phyloP scores from a whole-genome alignment of 192 early-diverging fungal genomes.

The Diversispora eburnea region DNA sequence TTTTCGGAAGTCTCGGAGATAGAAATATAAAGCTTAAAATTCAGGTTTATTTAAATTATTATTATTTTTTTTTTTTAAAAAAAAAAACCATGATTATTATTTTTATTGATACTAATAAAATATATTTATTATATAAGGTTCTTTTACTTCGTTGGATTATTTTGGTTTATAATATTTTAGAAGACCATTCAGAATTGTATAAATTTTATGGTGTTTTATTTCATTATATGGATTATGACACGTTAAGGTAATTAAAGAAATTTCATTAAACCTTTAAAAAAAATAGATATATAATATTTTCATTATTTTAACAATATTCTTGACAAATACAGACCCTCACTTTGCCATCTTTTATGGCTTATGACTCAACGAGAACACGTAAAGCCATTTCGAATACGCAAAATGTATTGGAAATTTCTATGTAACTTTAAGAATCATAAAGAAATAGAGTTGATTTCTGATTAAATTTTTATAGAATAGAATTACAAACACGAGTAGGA shows the following conservation, averaged over 20 bases:
- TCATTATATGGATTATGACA: slow-evolving; percentile 47
- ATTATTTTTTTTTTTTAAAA: background rate
- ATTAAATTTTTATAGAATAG: slow-evolving; percentile 32
- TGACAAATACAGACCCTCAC: slow-evolving; percentile 32
- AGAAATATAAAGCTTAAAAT: slow-evolving; percentile 23
- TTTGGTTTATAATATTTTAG: slow-evolving; percentile 45
- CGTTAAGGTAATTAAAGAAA: slow-evolving; percentile 34
- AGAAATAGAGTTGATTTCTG: too few species aligned
- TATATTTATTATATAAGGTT: slow-evolving; percentile 27
- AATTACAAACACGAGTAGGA: slow-evolving; percentile 35
- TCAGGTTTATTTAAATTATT: slow-evolving; percentile 34
- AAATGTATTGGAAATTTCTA: slow-evolving; percentile 35
- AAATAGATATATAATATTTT: background rate
- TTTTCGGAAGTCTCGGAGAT: slow-evolving; percentile 35
- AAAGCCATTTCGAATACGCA: slow-evolving; percentile 47
- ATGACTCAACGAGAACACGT: slow-evolving; percentile 50
- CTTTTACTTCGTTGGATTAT: slow-evolving; percentile 48
- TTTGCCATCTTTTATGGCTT: slow-evolving; percentile 49
- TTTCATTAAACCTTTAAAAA: background rate
- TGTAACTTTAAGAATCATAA: too few species aligned
- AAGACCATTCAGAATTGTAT: slow-evolving; percentile 38
- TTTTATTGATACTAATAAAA: background rate
- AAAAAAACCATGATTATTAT: background rate
- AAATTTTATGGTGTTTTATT: slow-evolving; percentile 51
- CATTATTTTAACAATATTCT: too few species aligned